Percentiles rank a stretch among this genome's conserved stretches.
phyloP scores from a whole-genome alignment of 1,284 basidiomycete genomes.

The Inonotus hispidus region DNA sequence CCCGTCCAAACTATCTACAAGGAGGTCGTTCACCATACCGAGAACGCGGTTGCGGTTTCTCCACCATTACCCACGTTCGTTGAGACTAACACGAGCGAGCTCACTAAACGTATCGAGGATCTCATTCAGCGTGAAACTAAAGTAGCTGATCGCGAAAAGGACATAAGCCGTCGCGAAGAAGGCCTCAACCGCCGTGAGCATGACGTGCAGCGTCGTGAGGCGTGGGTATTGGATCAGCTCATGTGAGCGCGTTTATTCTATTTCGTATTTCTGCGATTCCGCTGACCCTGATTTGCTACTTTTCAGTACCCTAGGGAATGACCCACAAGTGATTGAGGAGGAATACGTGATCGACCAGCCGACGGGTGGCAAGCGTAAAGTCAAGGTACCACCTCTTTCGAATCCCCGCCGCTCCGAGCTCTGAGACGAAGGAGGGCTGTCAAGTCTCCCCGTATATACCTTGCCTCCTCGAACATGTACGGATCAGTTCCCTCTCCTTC shows the following conservation, averaged over 20 bases:
- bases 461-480: conserved; percentile 37
- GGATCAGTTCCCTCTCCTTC: conserved; percentile 77
- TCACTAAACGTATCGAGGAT: conserved; percentile 57
- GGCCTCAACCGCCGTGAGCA: conserved; percentile 75
- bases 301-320: conserved; percentile 60
- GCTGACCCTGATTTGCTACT: neutral
- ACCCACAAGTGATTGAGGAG: conserved; percentile 61
- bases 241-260: conserved; percentile 44
- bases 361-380: conserved; percentile 59
- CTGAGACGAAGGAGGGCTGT: conserved; percentile 77
- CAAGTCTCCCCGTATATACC: conserved; percentile 26
- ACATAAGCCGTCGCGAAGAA: conserved; percentile 78
- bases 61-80: conserved; percentile 50
- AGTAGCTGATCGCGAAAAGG: conserved; percentile 75
- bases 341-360: conserved; percentile 70
- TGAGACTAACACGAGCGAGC: conserved; percentile 38
- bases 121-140: conserved; percentile 76
- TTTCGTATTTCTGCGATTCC: neutral
- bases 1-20: conserved; percentile 74
- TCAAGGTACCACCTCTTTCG: conserved; percentile 76
- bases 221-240: conserved; percentile 85
- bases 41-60: conserved; percentile 68
- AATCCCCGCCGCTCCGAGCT: conserved; percentile 75
- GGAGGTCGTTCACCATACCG: conserved; percentile 63
- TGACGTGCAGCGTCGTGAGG: conserved; percentile 75